Evolutionary conservation across 257 asterid species (phyloP), one percentile per base, ranked within the genome.

Genomic region (Asclepias syriaca): DNA sequence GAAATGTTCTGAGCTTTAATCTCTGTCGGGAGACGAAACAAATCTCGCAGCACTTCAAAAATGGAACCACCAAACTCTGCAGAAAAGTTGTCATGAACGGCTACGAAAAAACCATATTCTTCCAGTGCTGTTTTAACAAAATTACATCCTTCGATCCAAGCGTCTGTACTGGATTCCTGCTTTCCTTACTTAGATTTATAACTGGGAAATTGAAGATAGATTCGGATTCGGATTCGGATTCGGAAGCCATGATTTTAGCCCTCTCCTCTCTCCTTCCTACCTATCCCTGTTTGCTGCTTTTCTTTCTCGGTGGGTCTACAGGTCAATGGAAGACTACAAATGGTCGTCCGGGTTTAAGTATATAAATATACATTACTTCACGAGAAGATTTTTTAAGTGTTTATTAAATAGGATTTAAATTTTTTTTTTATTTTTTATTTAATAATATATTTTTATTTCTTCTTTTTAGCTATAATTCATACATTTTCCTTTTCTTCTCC

Each of bases 31-130:
- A 73, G 77, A 24, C 32, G 19, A 55, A 65, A 73, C 72, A 73
- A 39, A 19, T 65, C 72, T 65, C 12, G 27, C 27, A 65, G 18
- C 45, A 3, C 57, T 5, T 4, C 4, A 10, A 68, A 37, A 16
- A 73, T 45, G 18, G 43, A 43, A 40, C 37, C 53, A 9, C 57
- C 43, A 13, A 19, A 0, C 14, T 55, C 72, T 16, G 72, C 11
- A 65, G 72, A 24, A 32, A 49, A 74, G 18, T 53, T 15, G 21
- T 74, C 72, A 66, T 66, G 77, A 66, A 51, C 51, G 8, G 77
- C 77, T 13, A 74, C 0, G 58, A 74, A 74, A 15, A 53, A 39
- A 6, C 77, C 72, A 46, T 60, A 66, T 16, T 74, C 77, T 55
- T 74, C 77, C 46, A 73, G 13, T 7, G 77, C 66, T 37, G 22